Conservation (phyloP, 192 early-diverging fungal species). For the Jimgerdemannia lactiflua region DNA sequence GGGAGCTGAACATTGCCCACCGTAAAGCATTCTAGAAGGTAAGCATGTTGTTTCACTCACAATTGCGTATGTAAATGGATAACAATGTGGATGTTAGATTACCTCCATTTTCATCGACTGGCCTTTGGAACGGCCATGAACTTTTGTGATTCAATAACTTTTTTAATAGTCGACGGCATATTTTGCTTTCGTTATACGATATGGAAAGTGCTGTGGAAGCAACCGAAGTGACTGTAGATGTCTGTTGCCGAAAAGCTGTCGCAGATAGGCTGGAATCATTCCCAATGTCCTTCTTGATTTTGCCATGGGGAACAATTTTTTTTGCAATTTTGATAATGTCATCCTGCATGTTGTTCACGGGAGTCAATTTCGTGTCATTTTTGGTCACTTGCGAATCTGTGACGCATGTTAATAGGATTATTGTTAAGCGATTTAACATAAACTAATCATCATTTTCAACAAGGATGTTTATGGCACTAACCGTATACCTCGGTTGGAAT, state of each 20-base stretch:
- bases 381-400: not conserved
- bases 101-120: conserved; percentile 56
- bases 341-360: not conserved
- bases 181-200: conserved; percentile 26
- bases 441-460: not conserved
- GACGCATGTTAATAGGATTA: not conserved
- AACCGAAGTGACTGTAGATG: conserved; percentile 14
- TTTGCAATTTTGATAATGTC: not conserved
- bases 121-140: conserved; percentile 55
- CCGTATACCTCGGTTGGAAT: not conserved
- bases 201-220: conserved; percentile 14
- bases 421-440: not conserved
- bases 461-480: not conserved
- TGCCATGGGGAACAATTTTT: conserved; percentile 20
- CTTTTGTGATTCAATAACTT: conserved; percentile 43
- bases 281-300: conserved; percentile 16
- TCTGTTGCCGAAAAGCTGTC: not conserved
- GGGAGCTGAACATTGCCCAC: not conserved
- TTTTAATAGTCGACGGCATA: conserved; percentile 33
- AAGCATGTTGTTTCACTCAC: too few species aligned
- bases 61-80: too few species aligned
- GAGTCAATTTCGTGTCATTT: not conserved
- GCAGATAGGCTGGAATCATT: conserved; percentile 1
- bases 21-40: not conserved
- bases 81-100: conserved; percentile 7